Evolutionary conservation across 1,284 basidiomycete genomes (phyloP), one percentile per base, ranked within the genome.

Genomic region (Trichosporon faecale): DNA sequence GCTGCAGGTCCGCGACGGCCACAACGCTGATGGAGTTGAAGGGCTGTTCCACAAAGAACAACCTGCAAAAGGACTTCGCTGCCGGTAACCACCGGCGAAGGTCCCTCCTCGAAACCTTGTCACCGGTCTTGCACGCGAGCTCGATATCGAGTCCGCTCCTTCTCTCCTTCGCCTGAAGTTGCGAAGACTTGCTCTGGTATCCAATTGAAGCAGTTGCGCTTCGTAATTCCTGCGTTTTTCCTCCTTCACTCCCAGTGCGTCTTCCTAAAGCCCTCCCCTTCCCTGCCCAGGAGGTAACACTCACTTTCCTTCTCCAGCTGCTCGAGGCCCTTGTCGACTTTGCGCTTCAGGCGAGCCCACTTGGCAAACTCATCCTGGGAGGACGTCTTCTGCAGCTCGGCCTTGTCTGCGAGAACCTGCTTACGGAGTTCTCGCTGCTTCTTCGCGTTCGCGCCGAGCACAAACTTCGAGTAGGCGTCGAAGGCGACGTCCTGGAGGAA

Each of bases 291-390:
- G 21, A 29, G 16, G 27, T 11, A 16, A n/a, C 12, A 89, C 92
- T 84, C 82, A 94, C 93, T 98, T 74, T 92, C 86, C 82, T 90
- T 91, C 85, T 99, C 96, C n/a, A 99, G 86, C 65, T 98, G 94
- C 33, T 89, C 88, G n/a, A 97, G 82, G 5, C 91, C 91, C 84
- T 97, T 98, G 85, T 99, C 97, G 37, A 98, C 89, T 75, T 88
- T 92, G 73, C 97, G 85, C 77, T 92, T 86, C 77, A 99, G 85
- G 85, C 95, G 96, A 60, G 96, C 96, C 97, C 97, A 99, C 85
- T 95, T 98, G 18, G 95, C 93, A 82, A 99, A 99, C 80, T 99
- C 92, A 80, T 98, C 96, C 81, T 99, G 96, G 14, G 94, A 92
- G 76, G 92, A 94, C 33, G 95, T 99, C 78, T 90, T 89, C 70